Conservation (phyloP, 2,329 filamentous ascomycete genomes). For the Fusarium ramigenum region DNA sequence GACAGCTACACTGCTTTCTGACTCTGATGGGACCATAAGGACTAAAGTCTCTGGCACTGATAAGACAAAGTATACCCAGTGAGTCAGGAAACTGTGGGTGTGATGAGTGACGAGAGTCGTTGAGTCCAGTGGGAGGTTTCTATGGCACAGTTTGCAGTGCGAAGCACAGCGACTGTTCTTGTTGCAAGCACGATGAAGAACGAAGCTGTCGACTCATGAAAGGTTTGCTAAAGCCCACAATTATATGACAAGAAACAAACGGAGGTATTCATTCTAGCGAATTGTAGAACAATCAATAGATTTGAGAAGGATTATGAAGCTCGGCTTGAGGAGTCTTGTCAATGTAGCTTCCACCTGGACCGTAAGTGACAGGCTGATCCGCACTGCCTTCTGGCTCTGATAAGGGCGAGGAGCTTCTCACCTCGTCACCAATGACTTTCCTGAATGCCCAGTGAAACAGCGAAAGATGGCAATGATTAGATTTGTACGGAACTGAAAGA, state of each 20-base stretch:
- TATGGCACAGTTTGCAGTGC: rapidly evolving
- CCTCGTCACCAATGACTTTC: not conserved
- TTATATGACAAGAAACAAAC: no score
- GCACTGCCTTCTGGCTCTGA: not conserved
- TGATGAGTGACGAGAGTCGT: not conserved
- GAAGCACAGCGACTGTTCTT: not conserved
- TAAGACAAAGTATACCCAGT: not conserved
- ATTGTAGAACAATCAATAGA: no score
- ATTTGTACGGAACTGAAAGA: rapidly evolving
- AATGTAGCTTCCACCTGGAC: rapidly evolving
- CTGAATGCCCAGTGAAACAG: not conserved
- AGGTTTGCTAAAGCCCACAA: rapidly evolving
- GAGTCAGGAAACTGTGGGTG: not conserved
- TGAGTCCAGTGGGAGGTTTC: not conserved
- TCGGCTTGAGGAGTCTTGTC: not conserved
- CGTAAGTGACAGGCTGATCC: not conserved
- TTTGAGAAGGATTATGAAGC: not conserved
- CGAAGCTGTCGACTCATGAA: rapidly evolving
- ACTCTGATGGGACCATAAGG: not conserved
- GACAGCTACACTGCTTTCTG: not conserved
- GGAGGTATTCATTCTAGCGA: rapidly evolving
- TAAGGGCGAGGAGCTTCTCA: rapidly evolving
- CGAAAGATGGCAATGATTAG: not conserved
- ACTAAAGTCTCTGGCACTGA: not conserved
- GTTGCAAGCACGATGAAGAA: not conserved